Conservation (phyloP, 1,284 basidiomycete species). For the Peniophora sp. region DNA sequence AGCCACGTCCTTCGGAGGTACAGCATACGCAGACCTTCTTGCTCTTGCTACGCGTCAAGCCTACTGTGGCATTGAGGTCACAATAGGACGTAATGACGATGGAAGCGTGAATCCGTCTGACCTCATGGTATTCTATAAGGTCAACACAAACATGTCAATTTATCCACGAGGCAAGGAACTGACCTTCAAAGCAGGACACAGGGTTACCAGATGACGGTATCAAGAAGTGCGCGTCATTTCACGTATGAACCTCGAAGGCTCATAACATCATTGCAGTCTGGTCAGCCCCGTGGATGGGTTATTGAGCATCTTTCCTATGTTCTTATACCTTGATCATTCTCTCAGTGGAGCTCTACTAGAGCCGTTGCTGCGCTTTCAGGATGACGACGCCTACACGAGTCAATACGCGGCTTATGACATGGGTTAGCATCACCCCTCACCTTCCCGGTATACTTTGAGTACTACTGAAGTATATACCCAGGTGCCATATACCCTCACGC, state of each 20-base stretch:
- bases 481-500: too few relatives aligned
- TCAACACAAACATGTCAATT: too few relatives aligned
- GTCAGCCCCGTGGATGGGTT: slow-evolving; percentile 7
- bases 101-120: slow-evolving; percentile 2
- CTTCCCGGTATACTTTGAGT: too few relatives aligned
- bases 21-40: slow-evolving; percentile 1
- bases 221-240: neutral
- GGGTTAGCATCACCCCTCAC: slow-evolving; percentile 2
- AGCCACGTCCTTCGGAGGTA: neutral
- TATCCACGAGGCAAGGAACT: too few relatives aligned
- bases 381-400: neutral
- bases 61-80: slow-evolving; percentile 6
- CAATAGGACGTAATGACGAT: slow-evolving; percentile 1
- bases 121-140: slow-evolving; percentile 8
- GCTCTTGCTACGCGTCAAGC: slow-evolving; percentile 2
- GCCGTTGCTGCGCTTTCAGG: slow-evolving; percentile 7
- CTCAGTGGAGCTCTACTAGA: slow-evolving; percentile 6
- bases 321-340: slow-evolving; percentile 5
- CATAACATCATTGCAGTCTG: neutral
- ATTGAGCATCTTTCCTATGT: slow-evolving; percentile 6
- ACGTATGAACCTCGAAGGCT: too few relatives aligned
- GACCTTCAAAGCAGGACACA: neutral
- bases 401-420: slow-evolving; percentile 4
- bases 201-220: neutral
- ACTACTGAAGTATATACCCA: too few relatives aligned